phyloP scores from a whole-genome alignment of 2,329 filamentous ascomycete genomes.

The Hymenoscyphus fraxineus region DNA sequence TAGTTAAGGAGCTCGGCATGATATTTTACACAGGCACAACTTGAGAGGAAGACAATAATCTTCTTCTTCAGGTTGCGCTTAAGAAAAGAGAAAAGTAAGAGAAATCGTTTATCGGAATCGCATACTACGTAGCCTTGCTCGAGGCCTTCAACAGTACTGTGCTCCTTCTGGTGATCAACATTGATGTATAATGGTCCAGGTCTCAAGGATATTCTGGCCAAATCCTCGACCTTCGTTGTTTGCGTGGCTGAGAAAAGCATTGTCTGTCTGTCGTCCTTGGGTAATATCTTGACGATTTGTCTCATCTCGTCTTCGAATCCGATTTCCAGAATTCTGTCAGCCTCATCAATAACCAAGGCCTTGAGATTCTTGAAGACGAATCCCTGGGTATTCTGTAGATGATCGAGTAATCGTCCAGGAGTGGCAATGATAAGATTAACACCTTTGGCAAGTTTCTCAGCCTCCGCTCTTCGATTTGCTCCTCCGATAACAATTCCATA shows the following conservation, averaged over 20 bases:
- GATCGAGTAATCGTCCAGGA: slow-evolving; percentile 86
- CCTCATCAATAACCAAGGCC: slow-evolving; percentile 91
- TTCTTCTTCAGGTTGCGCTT: slow-evolving; percentile 86
- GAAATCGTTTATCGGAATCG: slow-evolving; percentile 89
- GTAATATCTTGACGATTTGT: slow-evolving; percentile 91
- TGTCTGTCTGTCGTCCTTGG: slow-evolving; percentile 82
- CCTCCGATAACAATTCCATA: slow-evolving; percentile 96
- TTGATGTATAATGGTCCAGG: slow-evolving; percentile 95
- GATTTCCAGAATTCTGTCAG: slow-evolving; percentile 92
- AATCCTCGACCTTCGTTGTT: slow-evolving; percentile 96
- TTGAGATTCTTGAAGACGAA: slow-evolving; percentile 93
- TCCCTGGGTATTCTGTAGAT: slow-evolving; percentile 84
- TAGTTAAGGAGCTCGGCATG: slow-evolving; percentile 95
- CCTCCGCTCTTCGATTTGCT: slow-evolving; percentile 85
- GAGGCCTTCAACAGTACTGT: slow-evolving; percentile 86
- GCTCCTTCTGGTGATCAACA: slow-evolving; percentile 84
- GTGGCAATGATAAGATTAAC: slow-evolving; percentile 94
- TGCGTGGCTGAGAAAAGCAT: slow-evolving; percentile 99
- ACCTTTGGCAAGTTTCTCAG: slow-evolving; percentile 89
- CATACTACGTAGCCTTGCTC: slow-evolving; percentile 96
- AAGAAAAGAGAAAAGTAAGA: slow-evolving; percentile 90
- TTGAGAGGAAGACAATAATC: slow-evolving; percentile 94
- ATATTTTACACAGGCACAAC: slow-evolving; percentile 92
- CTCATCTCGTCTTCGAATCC: slow-evolving; percentile 99
- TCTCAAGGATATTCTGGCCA: slow-evolving; percentile 87